Evolutionary conservation across 1,284 basidiomycete genomes (phyloP).

Genomic region (Albatrellus sp.): DNA sequence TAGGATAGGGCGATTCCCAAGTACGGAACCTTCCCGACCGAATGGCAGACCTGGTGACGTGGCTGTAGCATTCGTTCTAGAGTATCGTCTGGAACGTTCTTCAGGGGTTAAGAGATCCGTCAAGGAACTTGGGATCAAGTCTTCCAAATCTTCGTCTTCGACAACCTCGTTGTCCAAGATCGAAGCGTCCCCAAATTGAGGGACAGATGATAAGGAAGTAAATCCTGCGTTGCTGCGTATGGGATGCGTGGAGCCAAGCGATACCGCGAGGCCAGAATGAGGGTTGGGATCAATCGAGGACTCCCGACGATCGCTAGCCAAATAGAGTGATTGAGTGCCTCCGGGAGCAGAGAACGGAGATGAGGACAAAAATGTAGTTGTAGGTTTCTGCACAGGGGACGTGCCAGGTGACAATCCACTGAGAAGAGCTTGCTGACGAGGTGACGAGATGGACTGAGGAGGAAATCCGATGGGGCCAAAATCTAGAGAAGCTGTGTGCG

Average conservation of each 20-base stretch:
- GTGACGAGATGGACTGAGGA: constrained; percentile 31
- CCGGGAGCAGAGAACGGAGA: constrained; percentile 66
- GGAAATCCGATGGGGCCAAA: constrained; percentile 73
- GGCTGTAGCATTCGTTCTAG: constrained; percentile 43
- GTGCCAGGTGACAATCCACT: constrained; percentile 37
- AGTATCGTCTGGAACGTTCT: constrained; percentile 69
- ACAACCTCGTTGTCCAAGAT: constrained; percentile 28
- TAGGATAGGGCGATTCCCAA: constrained; percentile 13
- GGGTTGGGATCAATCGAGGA: constrained; percentile 15
- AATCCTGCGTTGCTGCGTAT: constrained; percentile 10
- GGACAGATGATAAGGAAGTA: neutral
- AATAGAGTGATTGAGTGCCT: constrained; percentile 36
- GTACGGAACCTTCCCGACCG: constrained; percentile 12
- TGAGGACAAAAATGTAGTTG: constrained; percentile 27
- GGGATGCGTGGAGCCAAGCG: constrained; percentile 29
- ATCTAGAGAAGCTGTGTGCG: constrained; percentile 26
- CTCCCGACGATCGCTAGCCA: constrained; percentile 22
- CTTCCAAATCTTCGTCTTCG: constrained; percentile 72
- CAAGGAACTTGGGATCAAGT: constrained; percentile 76
- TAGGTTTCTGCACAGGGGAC: constrained; percentile 26
- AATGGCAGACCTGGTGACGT: constrained; percentile 13
- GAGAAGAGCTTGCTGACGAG: constrained; percentile 20
- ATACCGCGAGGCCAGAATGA: constrained; percentile 30
- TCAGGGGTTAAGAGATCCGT: constrained; percentile 82
- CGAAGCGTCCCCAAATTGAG: neutral